These are phyloP conservation scores for Leccinellum albellum DNA, from an alignment of 768 basidiomycete genomes.

Conservation along the genomic window DNA sequence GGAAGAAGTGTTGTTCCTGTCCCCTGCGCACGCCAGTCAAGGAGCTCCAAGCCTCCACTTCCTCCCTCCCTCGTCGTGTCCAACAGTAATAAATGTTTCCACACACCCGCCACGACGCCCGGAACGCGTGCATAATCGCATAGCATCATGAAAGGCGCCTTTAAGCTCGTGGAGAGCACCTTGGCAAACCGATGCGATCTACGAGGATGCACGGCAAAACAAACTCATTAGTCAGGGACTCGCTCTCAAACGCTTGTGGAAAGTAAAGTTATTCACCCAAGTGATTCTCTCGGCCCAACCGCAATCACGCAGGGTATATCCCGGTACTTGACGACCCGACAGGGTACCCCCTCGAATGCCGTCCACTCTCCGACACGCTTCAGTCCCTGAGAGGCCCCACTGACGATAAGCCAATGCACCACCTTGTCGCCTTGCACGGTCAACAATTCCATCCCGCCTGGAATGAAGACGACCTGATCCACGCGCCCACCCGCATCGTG, in stretches of 20 bases:
- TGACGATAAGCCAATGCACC: conserved; percentile 22
- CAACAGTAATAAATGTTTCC: conserved; percentile 20
- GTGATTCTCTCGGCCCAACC: conserved; percentile 15
- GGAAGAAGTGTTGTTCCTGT: conserved; percentile 26
- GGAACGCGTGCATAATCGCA: conserved; percentile 24
- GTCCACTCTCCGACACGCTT: conserved; percentile 21
- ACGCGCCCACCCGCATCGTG: conserved; percentile 2
- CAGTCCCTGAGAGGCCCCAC: conserved; percentile 9
- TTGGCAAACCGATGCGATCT: conserved; percentile 17
- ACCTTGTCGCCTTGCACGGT: conserved; percentile 26
- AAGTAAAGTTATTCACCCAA: not conserved
- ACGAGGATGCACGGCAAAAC: not conserved
- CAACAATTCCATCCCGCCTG: conserved; percentile 24
- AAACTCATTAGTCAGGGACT: not conserved
- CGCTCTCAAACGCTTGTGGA: too few species aligned
- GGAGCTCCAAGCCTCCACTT: conserved; percentile 24
- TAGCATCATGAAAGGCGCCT: conserved; percentile 20
- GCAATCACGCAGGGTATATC: conserved; percentile 18
- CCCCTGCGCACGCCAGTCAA: conserved; percentile 26
- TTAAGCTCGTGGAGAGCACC: conserved; percentile 16
- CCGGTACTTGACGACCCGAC: conserved; percentile 21
- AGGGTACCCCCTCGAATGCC: conserved; percentile 11
- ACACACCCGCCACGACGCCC: conserved; percentile 23
- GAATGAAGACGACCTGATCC: conserved; percentile 28
- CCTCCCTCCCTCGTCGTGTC: conserved; percentile 19